Conservation (phyloP, 192 early-diverging fungal genomes). For the Allomyces javanicus region DNA sequence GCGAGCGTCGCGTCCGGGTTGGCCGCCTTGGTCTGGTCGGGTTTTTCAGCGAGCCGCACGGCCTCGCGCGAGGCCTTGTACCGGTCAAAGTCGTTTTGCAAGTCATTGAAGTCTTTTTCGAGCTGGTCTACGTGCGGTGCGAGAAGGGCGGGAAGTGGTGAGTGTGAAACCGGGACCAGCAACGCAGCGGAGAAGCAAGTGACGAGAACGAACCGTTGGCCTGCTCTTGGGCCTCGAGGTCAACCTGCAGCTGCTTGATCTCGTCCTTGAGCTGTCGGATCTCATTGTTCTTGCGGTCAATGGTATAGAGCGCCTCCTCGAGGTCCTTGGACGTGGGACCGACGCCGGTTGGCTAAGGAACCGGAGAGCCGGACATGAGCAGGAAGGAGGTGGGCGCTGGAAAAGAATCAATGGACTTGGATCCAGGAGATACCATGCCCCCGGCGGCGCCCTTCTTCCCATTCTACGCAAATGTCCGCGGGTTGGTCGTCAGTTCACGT, state of each 20-base stretch:
- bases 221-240: constrained; percentile 11
- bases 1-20: constrained; percentile 3
- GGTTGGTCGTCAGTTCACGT: constrained; percentile 1
- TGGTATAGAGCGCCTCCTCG: constrained; percentile 21
- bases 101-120: constrained; percentile 5
- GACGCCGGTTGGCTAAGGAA: not conserved
- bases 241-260: constrained; percentile 7
- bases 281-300: constrained; percentile 24
- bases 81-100: not conserved
- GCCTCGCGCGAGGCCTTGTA: not conserved
- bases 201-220: not conserved
- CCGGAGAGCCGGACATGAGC: too few species aligned
- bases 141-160: too few species aligned
- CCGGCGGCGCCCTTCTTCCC: not conserved
- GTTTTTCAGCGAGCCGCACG: not conserved
- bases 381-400: too few species aligned
- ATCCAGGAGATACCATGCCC: not conserved
- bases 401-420: not conserved
- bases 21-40: too few species aligned
- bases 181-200: too few species aligned
- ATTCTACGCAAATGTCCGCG: not conserved
- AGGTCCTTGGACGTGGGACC: constrained; percentile 17
- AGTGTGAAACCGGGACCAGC: too few species aligned
- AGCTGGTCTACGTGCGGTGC: not conserved
- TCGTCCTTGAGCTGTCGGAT: constrained; percentile 24